Base-by-base conservation (phyloP, 768 basidiomycete genomes). In the Lentinula guzmanii region DNA sequence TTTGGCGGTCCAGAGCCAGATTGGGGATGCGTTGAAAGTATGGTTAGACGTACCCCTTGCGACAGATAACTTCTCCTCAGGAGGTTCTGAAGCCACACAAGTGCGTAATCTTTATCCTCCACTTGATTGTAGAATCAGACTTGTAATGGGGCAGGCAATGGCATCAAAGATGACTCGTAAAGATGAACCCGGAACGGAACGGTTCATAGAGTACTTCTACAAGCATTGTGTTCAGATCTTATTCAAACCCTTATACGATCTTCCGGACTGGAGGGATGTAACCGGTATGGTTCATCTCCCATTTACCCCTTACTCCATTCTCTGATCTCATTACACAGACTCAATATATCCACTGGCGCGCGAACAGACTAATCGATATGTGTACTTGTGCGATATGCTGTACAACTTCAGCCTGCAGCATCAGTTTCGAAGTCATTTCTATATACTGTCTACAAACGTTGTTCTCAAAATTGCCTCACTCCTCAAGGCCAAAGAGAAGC, bases 151-250 rank as follows among this genome's bases (percentile, higher is more conserved):
- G n/a, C 46, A 60, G 59, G 59, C 59, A 52, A 33, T 60, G 31
- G 62, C 62, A 42, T 54, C 57, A 41, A 63, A 63, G 21, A 43
- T 63, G 54, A 24, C 50, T 46, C 85, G 87, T 58, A 93, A 90
- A 71, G 95, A 96, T 65, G 91, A 93, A 58, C 89, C 90, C 5
- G 83, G 85, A 39, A 89, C 88, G 1, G 97, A 98, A 71, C 84
- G 86, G 61, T 99, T 95, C 78, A 78, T 95, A 69, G 90, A 95
- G 42, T 93, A 93, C 71, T 96, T 98, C 73, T 98, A 98, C 77
- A 93, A 93, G 72, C 79, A 84, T 50, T 92, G 89, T 70, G 77
- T 89, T 62, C 75, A 81, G n/a, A 80, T 81, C n/a, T 76, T 99
- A 55, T 89, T 93, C 76, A 85, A 84, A 70, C 95, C 97, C 5